Base-by-base conservation (phyloP, 805 yeast genomes). In the Wickerhamiella dianesei region DNA sequence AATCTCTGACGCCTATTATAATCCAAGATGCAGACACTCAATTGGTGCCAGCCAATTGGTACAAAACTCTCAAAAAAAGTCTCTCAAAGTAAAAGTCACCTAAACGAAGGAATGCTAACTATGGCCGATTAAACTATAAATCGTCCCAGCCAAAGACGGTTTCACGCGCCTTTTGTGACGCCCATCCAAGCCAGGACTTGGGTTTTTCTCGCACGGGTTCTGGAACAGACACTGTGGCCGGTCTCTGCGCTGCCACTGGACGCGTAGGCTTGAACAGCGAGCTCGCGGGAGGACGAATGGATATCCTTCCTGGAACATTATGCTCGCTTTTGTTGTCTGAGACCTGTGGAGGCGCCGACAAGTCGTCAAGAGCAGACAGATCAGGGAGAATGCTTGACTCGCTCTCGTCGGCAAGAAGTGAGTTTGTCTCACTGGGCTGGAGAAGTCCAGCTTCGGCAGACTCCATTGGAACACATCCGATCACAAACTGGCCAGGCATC, bases 381-480 rank as follows among this genome's bases (percentile, higher is more conserved):
- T 53, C 56, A 13, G 50, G 55, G 12, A 53, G 25, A 21, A 48
- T 12, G 44, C 54, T 50, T 4, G 44, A 47, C 12, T 53, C 56
- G 3, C 48, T 36, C 25, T 53, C 52, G 45, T 54, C 57, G 21
- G 52, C 49, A 18, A 56, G 50, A 40, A 57, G 46, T 32, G 56
- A 48, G 47, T 53, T 56, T 19, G 52, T 51, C 40, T 48, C 41
- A 42, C 52, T 53, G 35, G 47, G 51, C 36, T 32, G 48, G 21
- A 44, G 40, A 43, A 43, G 37, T 18, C 21, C 14, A 20, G 29
- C 22, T 9, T 35, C 12, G 18, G 44, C 45, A 3, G 54, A 40
- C 16, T 35, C 48, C 20, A 42, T 35, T 3, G 94, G 84, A 8
- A 81, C 62, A 73, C 94, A 63, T 59, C 94, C 77, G 60, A 79